phyloP scores from a whole-genome alignment of 2,329 filamentous ascomycete species.

The Zymoseptoria passerinii region DNA sequence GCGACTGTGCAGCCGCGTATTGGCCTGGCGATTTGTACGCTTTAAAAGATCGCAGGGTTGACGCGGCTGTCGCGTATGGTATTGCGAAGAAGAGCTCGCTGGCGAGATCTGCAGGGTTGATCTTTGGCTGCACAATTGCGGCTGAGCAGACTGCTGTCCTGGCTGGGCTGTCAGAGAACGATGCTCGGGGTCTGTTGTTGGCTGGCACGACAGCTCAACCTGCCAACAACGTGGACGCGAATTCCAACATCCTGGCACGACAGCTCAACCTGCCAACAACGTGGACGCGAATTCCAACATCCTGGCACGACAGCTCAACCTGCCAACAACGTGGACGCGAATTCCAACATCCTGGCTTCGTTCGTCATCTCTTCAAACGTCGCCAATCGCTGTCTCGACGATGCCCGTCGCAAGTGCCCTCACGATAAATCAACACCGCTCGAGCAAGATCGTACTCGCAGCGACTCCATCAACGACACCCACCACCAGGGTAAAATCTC shows the following conservation, averaged over 20 bases:
- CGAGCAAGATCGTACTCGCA: constrained; percentile 3
- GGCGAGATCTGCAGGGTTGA: background rate
- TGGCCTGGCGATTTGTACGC: constrained; percentile 21
- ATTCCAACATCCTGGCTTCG: constrained; percentile 7
- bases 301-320: background rate
- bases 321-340: background rate
- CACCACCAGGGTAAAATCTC: background rate
- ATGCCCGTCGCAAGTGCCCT: background rate
- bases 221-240: constrained; percentile 3
- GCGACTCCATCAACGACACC: background rate
- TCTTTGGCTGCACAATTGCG: background rate
- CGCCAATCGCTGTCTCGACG: constrained; percentile 3
- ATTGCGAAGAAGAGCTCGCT: constrained; percentile 14
- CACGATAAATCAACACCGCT: background rate
- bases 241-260: too few species aligned
- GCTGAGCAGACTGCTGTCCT: constrained; percentile 6
- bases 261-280: background rate
- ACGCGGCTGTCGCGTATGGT: constrained; percentile 20
- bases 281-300: background rate
- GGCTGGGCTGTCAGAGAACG: background rate
- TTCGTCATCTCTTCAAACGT: constrained; percentile 4
- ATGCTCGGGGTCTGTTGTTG: background rate
- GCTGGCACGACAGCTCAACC: background rate
- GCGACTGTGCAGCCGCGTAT: constrained; percentile 21
- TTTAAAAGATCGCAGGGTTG: constrained; percentile 14